Base-by-base conservation (phyloP, 1,139 yeast genomes). In the Hansenula sp. region DNA sequence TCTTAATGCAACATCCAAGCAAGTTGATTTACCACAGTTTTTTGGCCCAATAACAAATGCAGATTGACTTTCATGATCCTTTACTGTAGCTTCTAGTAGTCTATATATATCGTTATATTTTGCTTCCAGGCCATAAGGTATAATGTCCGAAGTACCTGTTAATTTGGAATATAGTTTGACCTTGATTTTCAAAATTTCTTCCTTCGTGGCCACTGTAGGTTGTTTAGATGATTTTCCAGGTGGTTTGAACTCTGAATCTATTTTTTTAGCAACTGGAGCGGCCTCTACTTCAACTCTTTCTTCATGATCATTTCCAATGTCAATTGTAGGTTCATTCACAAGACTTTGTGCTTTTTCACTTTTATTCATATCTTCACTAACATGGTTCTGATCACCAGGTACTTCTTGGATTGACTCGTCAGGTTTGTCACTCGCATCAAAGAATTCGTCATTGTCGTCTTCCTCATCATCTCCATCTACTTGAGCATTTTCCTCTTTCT, bases 1-100 rank as follows among this genome's bases (percentile, higher is more conserved):
- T 0, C 59, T 48, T 22, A 92, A 47, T 0, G 86, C 87, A 7
- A 69, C 63, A 34, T 82, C 72, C 9, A 90, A 67, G 11, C 86
- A 62, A 2, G 77, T 64, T 0, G 94, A 71, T 58, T 92, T 92
- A 0, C 96, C 97, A 6, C 79, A 67, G 1, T 85, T 78, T 36
- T 90, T 65, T 0, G 96, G 90, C 0, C 98, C 98, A 36, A 88
- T 71, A 1, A 92, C 45, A 11, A 90, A 65, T 10, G 82, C 77
- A 1, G 97, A 89, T 56, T 86, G 89, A 6, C 96, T 92, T 50
- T 88, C 95, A 29, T 77, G 74, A 47, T 77, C 78, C 16, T 68
- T 63, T 0, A 90, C 71, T 0, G 96, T 82, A 47, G 80, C 80
- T 43, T 77, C 78, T 44, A 90, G 59, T 50, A 85, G 60, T 13